Conservation (phyloP, 352 stramenopile species). For the Pythium dissimile region DNA sequence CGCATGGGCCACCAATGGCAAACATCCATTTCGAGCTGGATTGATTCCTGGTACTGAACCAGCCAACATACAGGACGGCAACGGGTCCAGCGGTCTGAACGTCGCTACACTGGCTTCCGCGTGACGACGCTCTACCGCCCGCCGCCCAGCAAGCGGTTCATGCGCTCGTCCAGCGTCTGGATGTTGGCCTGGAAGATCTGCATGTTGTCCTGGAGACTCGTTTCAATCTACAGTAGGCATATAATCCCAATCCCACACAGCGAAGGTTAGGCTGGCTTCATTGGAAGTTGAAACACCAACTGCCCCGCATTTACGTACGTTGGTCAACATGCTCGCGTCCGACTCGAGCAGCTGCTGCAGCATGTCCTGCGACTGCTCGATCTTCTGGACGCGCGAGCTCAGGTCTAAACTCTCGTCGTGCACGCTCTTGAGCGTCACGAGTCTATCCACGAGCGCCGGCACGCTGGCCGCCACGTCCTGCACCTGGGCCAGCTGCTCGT, state of each 20-base stretch:
- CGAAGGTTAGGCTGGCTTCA: neutral
- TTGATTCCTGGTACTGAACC: no score
- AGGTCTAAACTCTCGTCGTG: conserved; percentile 62
- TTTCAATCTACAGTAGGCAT: conserved; percentile 49
- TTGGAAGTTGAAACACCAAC: neutral
- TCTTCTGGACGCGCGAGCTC: conserved; percentile 46
- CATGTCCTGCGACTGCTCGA: conserved; percentile 57
- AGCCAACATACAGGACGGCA: no score
- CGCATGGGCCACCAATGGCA: no score
- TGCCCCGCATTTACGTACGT: conserved; percentile 38
- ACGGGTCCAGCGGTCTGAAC: no score
- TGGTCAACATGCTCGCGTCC: conserved; percentile 57
- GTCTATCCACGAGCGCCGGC: conserved; percentile 63
- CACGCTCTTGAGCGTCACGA: conserved; percentile 66
- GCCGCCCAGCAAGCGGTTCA: conserved; percentile 28
- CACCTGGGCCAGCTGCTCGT: conserved; percentile 61
- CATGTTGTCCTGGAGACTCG: conserved; percentile 68
- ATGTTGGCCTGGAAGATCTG: conserved; percentile 79
- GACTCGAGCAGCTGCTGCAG: conserved; percentile 60
- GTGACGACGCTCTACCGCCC: neutral
- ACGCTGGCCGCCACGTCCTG: conserved; percentile 56
- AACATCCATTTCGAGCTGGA: no score
- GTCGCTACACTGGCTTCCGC: no score
- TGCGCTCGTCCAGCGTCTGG: conserved; percentile 67
- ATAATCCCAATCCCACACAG: neutral